Percentiles rank a stretch among this genome's conserved stretches.
phyloP scores from a whole-genome alignment of 306 rosid species.

The Cucumis sativus region DNA sequence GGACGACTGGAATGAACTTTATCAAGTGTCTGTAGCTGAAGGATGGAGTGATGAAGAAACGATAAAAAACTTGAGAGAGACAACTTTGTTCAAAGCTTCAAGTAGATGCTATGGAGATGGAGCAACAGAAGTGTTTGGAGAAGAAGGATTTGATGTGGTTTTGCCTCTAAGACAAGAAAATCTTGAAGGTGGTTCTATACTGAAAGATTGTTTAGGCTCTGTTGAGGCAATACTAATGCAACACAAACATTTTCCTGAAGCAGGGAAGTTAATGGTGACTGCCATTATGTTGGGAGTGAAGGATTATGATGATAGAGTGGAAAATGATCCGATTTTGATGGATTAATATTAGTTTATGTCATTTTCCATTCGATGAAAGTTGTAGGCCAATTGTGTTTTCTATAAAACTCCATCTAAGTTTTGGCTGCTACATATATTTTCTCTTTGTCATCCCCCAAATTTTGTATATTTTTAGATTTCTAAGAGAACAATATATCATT shows the following conservation, averaged over 20 bases:
- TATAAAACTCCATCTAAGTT: background rate
- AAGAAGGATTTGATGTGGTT: constrained; percentile 61
- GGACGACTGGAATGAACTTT: constrained; percentile 63
- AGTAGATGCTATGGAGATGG: constrained; percentile 60
- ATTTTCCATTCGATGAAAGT: background rate
- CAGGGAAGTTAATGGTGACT: constrained; percentile 86
- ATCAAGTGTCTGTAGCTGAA: constrained; percentile 39
- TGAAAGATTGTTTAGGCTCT: constrained; percentile 59
- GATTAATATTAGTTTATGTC: constrained; percentile 18
- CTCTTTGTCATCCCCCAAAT: background rate
- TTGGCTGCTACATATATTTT: background rate
- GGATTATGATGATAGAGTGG: constrained; percentile 26
- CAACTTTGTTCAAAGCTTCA: constrained; percentile 65
- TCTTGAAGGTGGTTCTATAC: constrained; percentile 25
- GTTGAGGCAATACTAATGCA: constrained; percentile 78
- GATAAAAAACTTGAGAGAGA: constrained; percentile 39
- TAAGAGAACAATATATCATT: too few species aligned
- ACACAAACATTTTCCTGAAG: constrained; percentile 73
- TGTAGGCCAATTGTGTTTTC: background rate
- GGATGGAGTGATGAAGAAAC: constrained; percentile 89
- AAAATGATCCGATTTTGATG: constrained; percentile 47
- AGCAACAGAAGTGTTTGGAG: constrained; percentile 63
- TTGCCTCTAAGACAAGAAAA: constrained; percentile 59
- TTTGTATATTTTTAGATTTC: background rate
- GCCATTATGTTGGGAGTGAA: constrained; percentile 67